Evolutionary conservation across 2,329 filamentous ascomycete species (phyloP).

Genomic region (Fusarium oxysporum): DNA sequence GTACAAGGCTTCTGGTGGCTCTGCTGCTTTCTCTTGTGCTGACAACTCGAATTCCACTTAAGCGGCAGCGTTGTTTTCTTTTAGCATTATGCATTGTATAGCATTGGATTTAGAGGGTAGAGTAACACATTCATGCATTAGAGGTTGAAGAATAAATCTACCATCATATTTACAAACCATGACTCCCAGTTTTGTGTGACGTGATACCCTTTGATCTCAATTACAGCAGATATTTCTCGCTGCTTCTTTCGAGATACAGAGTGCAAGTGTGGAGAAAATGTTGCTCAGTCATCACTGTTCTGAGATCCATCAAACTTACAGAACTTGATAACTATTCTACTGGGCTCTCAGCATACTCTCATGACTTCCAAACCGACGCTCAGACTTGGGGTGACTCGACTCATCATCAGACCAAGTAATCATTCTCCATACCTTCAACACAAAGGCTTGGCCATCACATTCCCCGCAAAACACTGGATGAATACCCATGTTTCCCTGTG

Average conservation of each 20-base stretch:
- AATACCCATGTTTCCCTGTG: neutral
- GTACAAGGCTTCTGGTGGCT: slow-evolving; percentile 52
- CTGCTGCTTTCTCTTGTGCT: slow-evolving; percentile 55
- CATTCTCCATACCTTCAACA: neutral
- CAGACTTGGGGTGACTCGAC: neutral
- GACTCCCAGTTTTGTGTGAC: accelerated
- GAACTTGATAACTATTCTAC: neutral
- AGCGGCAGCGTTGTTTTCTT: neutral
- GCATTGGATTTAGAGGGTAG: slow-evolving; percentile 3
- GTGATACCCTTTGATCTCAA: neutral
- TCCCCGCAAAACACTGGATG: neutral
- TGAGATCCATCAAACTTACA: neutral
- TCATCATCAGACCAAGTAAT: neutral
- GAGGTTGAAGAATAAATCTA: slow-evolving; percentile 9
- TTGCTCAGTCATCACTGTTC: accelerated
- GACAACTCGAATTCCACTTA: slow-evolving; percentile 55
- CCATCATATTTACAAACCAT: neutral
- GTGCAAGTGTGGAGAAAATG: accelerated
- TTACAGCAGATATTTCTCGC: neutral
- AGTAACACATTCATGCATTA: neutral
- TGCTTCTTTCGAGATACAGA: neutral
- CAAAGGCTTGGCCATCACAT: neutral
- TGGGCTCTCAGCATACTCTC: neutral
- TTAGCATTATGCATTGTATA: neutral
- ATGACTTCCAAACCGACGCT: accelerated